phyloP scores from a whole-genome alignment of 192 early-diverging fungal species.

The Coemansia sp. region DNA sequence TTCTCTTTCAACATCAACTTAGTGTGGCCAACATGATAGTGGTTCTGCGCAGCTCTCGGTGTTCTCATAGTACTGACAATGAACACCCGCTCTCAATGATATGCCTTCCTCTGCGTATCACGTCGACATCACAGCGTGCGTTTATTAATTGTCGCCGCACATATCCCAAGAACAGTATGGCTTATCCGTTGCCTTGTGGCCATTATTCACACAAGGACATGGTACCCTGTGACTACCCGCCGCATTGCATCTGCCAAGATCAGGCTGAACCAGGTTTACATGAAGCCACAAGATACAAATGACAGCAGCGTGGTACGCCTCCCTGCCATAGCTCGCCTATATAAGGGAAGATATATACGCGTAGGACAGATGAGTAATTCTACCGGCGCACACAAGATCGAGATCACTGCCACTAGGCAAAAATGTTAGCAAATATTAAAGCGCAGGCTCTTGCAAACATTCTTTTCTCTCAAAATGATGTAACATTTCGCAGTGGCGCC shows the following conservation, averaged over 20 bases:
- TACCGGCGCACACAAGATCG: neutral
- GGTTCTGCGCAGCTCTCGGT: neutral
- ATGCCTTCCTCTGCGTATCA: neutral
- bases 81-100: neutral
- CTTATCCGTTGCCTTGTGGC: slow-evolving; percentile 7
- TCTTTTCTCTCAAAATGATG: neutral
- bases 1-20: neutral
- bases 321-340: neutral
- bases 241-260: neutral
- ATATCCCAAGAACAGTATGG: neutral
- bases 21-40: neutral
- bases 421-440: neutral
- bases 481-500: neutral
- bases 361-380: neutral
- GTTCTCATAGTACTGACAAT: neutral
- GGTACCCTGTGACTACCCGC: neutral
- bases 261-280: neutral
- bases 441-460: neutral
- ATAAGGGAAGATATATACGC: neutral
- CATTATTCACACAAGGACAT: neutral
- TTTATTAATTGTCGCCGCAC: slow-evolving; percentile 15
- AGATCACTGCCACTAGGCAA: neutral
- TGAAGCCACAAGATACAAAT: neutral
- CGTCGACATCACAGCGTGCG: slow-evolving; percentile 7
- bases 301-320: slow-evolving; percentile 5